Base-by-base conservation (phyloP, 345 rosid species). In the Linum trigynum region DNA sequence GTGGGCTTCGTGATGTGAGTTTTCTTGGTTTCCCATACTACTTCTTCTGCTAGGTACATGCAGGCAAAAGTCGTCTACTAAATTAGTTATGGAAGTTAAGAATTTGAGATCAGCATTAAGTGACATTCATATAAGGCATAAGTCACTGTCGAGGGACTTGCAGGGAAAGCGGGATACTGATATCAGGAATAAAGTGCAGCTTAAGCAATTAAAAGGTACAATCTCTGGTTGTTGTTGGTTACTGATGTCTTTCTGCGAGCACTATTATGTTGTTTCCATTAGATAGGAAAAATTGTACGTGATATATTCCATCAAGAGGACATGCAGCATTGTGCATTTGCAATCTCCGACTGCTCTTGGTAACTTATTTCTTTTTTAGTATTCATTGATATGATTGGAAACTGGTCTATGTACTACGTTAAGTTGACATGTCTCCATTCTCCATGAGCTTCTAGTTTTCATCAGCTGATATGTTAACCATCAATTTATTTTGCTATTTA, bases 41-140 rank as follows among this genome's bases (percentile, higher is more conserved):
- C 71, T 74, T 59, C 59, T 61, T 72, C 74, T 80, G 57, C 59
- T 90, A 87, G 97, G 81, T 73, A 71, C 77, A 64, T 78, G 78
- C 55, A 69, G 74, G 62, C 79, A 76, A 70, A 79, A 71, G 69
- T 73, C 76, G 37, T 82, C 80, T 62, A 57, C 57, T 70, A 85
- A 82, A 67, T 79, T 89, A 59, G 78, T 72, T 64, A 23, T 76
- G 32, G 88, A 91, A 75, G 79, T 85, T 65, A 85, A 79, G 78
- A 83, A 75, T 69, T 75, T 87, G 78, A 84, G 97, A 75, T 69
- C 64, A 67, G 78, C 75, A 63, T 66, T 87, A 58, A 80, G 76
- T 72, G 95, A 84, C 75, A 88, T 80, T 69, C 90, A 85, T 73
- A 71, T 79, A 78, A 89, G 84, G 78, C 89, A 84, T 71, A 89